Base-by-base conservation (phyloP, 805 yeast genomes). In the Kuraishia ogatae region DNA sequence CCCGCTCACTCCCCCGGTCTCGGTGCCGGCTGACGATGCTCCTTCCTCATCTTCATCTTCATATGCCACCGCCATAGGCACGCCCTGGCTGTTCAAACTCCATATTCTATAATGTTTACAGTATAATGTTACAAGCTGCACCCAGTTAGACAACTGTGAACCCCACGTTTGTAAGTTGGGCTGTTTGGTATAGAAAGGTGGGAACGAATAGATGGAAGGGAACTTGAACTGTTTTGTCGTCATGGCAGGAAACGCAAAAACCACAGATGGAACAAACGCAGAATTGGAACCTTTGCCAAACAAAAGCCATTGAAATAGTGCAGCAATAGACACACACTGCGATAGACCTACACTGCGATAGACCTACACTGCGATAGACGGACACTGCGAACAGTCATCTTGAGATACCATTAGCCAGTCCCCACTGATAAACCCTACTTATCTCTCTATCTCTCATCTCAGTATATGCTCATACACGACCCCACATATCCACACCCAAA, bases 151-250 rank as follows among this genome's bases (percentile, higher is more conserved):
- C 17, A 87, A 71, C 68, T 93, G 99, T 11, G 89, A 84, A 29
- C 79, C 77, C 73, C 88, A 81, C 1, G 94, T 85, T 11, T 87
- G 82, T 43, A 83, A 79, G 62, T 93, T 92, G 22, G 94, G 91
- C 70, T 93, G 99, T 58, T 82, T 78, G 8, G 98, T 94, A 71
- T 83, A 93, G 61, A 93, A 82, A 0, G 99, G 99, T 5, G 97
- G 97, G 68, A 91, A 93, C 46, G 81, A 74, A 63, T 83, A 83
- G 20, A 85, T 83, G 2, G 77, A 66, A 4, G 89, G 87, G 54
- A 73, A 74, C 53, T 61, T 55, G 55, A 65, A 51, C 46, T 28
- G 50, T n/a, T 47, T 21, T 8, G 26, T 47, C 5, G 20, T 17
- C 43, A 35, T 35, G n/a, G 17, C 43, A 35, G 43, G 43, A 35